These are phyloP conservation scores for Marasmius sp. DNA, from an alignment of 1,284 basidiomycete species.

Conservation along the genomic window DNA sequence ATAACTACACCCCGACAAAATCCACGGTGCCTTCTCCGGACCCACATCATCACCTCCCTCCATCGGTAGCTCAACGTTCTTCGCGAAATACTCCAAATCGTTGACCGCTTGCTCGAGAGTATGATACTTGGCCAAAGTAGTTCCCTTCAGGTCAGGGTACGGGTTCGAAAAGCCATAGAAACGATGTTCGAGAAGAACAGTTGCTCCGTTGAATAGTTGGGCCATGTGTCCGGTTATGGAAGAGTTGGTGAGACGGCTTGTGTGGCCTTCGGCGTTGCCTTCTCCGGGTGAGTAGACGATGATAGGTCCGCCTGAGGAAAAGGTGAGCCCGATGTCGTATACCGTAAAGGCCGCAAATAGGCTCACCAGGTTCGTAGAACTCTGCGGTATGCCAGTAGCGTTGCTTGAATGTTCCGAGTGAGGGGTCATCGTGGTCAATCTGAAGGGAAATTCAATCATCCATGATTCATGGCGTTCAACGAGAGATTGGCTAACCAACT, in stretches of 20 bases:
- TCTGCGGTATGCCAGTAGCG: slow-evolving; percentile 69
- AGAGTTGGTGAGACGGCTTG: slow-evolving; percentile 58
- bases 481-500: neutral
- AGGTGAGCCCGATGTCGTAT: neutral
- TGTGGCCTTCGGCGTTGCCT: slow-evolving; percentile 42
- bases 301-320: slow-evolving; percentile 59
- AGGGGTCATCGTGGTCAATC: slow-evolving; percentile 69
- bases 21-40: slow-evolving; percentile 63
- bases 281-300: slow-evolving; percentile 56
- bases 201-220: slow-evolving; percentile 61
- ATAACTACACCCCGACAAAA: slow-evolving; percentile 24
- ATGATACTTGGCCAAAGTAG: slow-evolving; percentile 51
- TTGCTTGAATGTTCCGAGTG: slow-evolving; percentile 75
- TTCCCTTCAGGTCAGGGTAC: slow-evolving; percentile 56
- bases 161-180: slow-evolving; percentile 56
- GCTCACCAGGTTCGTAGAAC: slow-evolving; percentile 54
- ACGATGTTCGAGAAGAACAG: slow-evolving; percentile 52
- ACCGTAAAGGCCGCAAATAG: neutral
- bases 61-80: slow-evolving; percentile 66
- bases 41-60: slow-evolving; percentile 57
- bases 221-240: slow-evolving; percentile 69
- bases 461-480: neutral
- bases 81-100: slow-evolving; percentile 69
- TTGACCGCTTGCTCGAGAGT: slow-evolving; percentile 74
- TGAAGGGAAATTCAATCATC: neutral